phyloP scores from a whole-genome alignment of 2,329 filamentous ascomycete genomes.

The Ilyonectria robusta region DNA sequence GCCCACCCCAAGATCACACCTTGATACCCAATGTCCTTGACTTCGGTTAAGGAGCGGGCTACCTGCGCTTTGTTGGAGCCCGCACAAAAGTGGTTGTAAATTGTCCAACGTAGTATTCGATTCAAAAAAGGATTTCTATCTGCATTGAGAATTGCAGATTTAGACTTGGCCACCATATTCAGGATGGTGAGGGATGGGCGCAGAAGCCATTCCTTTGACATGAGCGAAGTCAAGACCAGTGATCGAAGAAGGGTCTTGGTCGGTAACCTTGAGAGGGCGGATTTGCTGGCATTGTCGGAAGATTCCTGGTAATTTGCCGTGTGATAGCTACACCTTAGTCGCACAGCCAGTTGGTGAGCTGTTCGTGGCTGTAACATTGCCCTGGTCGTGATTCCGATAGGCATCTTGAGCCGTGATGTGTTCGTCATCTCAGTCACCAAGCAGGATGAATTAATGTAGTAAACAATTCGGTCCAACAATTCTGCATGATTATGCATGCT shows the following conservation, averaged over 20 bases:
- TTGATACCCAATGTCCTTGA: slow-evolving; percentile 62
- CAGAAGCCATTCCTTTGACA: slow-evolving; percentile 33
- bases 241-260: slow-evolving; percentile 29
- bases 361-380: no score
- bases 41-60: slow-evolving; percentile 56
- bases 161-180: slow-evolving; percentile 38
- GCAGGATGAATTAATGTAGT: no score
- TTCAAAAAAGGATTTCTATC: slow-evolving; percentile 55
- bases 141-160: slow-evolving; percentile 56
- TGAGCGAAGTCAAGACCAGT: slow-evolving; percentile 35
- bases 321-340: no score
- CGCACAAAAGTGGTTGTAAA: slow-evolving; percentile 70
- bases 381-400: no score
- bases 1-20: slow-evolving; percentile 67
- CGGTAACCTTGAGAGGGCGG: not conserved
- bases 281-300: no score
- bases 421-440: no score
- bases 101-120: slow-evolving; percentile 57
- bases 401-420: no score
- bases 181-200: slow-evolving; percentile 32
- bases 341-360: no score
- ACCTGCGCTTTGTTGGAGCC: slow-evolving; percentile 63
- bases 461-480: no score
- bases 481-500: no score
- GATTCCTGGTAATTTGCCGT: no score